Evolutionary conservation across 352 stramenopile genomes (phyloP).

Genomic region (Lagenidium sp.): DNA sequence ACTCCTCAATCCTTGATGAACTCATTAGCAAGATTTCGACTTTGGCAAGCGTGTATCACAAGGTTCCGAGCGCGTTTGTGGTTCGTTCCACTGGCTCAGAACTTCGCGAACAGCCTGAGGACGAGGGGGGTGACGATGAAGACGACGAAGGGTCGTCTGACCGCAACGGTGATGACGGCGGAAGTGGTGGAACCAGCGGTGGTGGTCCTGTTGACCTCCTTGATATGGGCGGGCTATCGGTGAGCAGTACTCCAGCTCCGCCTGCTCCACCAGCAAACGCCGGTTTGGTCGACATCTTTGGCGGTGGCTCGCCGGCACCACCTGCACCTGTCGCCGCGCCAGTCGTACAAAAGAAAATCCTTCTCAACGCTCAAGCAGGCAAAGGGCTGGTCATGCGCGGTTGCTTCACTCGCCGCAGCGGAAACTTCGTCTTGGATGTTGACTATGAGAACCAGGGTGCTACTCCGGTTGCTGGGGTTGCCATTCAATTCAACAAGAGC

Average conservation of each 20-base stretch:
- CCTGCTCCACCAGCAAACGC: slow-evolving; percentile 18
- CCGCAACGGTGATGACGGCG: slow-evolving; percentile 33
- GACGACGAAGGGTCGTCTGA: slow-evolving; percentile 54
- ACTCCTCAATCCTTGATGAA: slow-evolving; percentile 93
- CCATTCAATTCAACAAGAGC: slow-evolving; percentile 98
- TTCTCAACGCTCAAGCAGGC: slow-evolving; percentile 69
- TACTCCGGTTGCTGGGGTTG: slow-evolving; percentile 83
- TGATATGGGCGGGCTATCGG: slow-evolving; percentile 80
- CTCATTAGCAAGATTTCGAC: slow-evolving; percentile 97
- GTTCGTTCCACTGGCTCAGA: slow-evolving; percentile 78
- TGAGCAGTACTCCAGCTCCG: slow-evolving; percentile 35
- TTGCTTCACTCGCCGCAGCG: slow-evolving; percentile 47
- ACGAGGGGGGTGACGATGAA: slow-evolving; percentile 39
- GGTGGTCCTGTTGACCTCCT: slow-evolving; percentile 51
- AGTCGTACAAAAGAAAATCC: slow-evolving; percentile 47
- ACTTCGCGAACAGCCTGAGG: slow-evolving; percentile 52
- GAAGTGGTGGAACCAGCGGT: slow-evolving; percentile 14
- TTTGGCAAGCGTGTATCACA: slow-evolving; percentile 98
- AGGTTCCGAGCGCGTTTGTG: slow-evolving; percentile 79
- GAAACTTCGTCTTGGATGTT: slow-evolving; percentile 63
- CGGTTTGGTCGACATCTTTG: slow-evolving; percentile 82
- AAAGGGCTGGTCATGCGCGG: slow-evolving; percentile 89
- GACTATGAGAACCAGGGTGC: slow-evolving; percentile 87
- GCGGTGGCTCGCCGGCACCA: slow-evolving; percentile 16
- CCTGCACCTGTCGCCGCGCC: slow-evolving; percentile 24